Evolutionary conservation across 331 rosid species (phyloP).

Genomic region (Phaseolus coccineus): DNA sequence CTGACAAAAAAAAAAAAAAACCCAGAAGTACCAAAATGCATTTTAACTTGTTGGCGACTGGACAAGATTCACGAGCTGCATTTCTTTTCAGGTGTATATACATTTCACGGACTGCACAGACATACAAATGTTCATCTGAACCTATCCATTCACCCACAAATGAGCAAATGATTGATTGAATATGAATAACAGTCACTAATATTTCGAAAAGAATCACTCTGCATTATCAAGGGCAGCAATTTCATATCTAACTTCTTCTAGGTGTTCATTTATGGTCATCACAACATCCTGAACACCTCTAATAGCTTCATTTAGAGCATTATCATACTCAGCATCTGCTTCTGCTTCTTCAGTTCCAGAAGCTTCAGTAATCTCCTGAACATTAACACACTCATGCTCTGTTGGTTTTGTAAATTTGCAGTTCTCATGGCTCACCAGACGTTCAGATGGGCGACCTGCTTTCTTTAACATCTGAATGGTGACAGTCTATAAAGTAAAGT

Average conservation of each 20-base stretch:
- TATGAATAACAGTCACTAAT: neutral
- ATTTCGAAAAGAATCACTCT: constrained; percentile 46
- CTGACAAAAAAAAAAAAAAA: neutral
- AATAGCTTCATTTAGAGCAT: constrained; percentile 87
- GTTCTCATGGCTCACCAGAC: constrained; percentile 81
- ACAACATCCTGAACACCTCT: constrained; percentile 90
- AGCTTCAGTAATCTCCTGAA: constrained; percentile 84
- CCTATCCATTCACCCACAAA: constrained; percentile 27
- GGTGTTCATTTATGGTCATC: constrained; percentile 78
- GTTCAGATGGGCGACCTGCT: constrained; percentile 86
- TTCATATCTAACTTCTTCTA: constrained; percentile 95
- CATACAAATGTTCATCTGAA: constrained; percentile 10
- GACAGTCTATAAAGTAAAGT: constrained; percentile 68
- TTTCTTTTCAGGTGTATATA: constrained; percentile 37
- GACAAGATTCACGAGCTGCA: constrained; percentile 40
- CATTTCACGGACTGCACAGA: constrained; percentile 38
- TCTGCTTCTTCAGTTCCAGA: constrained; percentile 94
- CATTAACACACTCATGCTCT: constrained; percentile 80
- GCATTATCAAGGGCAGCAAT: constrained; percentile 78
- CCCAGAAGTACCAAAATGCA: neutral
- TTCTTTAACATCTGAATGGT: constrained; percentile 84
- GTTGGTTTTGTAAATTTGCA: constrained; percentile 70
- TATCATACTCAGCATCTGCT: constrained; percentile 85
- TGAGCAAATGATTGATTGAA: constrained; percentile 18
- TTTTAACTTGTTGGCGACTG: neutral